These are phyloP conservation scores for Saturnispora hagleri DNA, from an alignment of 805 yeast species.

Conservation along the genomic window DNA sequence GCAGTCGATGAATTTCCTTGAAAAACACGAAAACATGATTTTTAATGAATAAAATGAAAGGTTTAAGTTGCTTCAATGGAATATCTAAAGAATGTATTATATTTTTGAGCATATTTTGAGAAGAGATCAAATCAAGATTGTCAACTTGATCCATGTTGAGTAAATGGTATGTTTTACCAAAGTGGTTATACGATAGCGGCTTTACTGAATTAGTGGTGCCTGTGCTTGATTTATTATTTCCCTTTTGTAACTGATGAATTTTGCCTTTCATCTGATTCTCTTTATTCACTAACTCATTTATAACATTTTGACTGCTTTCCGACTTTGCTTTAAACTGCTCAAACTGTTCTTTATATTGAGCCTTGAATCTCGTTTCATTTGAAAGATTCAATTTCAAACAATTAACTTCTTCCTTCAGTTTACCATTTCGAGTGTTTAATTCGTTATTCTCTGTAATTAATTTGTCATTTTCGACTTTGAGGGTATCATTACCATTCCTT, in stretches of 20 bases:
- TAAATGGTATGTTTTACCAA: not conserved
- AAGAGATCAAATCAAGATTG: conserved; percentile 8
- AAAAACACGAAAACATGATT: conserved; percentile 12
- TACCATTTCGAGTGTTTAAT: no score
- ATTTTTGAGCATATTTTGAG: conserved; percentile 18
- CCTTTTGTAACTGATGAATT: not conserved
- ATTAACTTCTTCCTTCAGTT: not conserved
- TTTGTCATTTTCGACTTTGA: not conserved
- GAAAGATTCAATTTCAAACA: not conserved
- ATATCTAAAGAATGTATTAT: conserved; percentile 11
- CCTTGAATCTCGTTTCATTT: not conserved
- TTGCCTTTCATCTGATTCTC: not conserved
- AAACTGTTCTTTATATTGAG: not conserved
- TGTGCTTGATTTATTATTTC: not conserved
- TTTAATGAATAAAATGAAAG: conserved; percentile 11
- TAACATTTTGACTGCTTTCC: not conserved
- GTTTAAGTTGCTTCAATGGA: conserved; percentile 8
- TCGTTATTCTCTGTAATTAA: not conserved
- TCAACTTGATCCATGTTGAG: conserved; percentile 12
- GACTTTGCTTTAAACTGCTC: not conserved
- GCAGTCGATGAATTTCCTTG: conserved; percentile 9
- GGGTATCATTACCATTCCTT: not conserved
- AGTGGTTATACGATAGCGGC: conserved; percentile 3
- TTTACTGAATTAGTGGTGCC: not conserved
- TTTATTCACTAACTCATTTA: not conserved